Percentiles rank a stretch among this genome's conserved stretches.
Conservation (phyloP, 2,329 filamentous ascomycete species). For the Helotiales sp. region DNA sequence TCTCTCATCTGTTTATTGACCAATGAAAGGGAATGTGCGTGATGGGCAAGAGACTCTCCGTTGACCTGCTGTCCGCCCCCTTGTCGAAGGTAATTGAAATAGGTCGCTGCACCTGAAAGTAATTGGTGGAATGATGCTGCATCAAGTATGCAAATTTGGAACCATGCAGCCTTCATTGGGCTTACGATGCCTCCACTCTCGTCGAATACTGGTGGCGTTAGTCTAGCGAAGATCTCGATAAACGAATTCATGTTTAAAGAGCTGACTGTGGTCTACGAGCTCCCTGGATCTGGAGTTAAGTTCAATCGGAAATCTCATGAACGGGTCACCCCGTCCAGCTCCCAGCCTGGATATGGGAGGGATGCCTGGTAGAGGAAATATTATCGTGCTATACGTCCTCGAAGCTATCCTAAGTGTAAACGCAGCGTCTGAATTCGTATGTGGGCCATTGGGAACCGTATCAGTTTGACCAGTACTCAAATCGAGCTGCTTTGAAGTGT, state of each 20-base stretch:
- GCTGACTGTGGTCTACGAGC: background rate
- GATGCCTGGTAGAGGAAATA: background rate
- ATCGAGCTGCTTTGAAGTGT: background rate
- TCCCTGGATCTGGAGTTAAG: background rate
- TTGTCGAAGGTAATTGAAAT: conserved; percentile 1
- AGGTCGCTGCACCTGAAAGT: background rate
- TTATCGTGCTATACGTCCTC: background rate
- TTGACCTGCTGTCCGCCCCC: background rate
- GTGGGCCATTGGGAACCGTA: background rate
- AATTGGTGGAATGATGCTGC: conserved; percentile 8
- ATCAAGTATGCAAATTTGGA: background rate
- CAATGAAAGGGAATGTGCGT: conserved; percentile 1
- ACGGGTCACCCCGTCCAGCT: conserved; percentile 1
- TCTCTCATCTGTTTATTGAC: background rate
- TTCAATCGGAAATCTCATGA: background rate
- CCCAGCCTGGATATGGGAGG: background rate
- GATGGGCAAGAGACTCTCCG: conserved; percentile 5
- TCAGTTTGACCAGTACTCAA: background rate
- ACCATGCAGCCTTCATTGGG: background rate
- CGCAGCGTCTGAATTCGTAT: background rate
- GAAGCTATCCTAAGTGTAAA: background rate
- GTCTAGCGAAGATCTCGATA: background rate
- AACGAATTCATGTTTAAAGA: no score
- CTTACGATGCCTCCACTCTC: background rate
- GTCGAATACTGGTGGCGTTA: background rate